Conservation (phyloP, 164 flowering plant species). For the Santalum album region DNA sequence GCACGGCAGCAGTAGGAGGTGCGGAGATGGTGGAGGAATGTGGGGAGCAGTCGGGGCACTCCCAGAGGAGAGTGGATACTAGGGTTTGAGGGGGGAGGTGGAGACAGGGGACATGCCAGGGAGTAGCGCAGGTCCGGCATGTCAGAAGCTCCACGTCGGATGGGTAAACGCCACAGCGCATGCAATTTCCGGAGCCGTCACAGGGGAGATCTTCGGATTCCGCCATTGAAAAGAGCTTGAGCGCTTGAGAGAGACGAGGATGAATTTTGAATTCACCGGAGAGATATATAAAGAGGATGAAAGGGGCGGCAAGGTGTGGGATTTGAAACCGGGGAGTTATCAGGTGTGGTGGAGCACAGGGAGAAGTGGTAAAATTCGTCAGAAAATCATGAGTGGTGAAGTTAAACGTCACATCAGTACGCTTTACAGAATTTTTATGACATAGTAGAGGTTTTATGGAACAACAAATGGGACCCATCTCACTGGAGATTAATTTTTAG, state of each 20-base stretch:
- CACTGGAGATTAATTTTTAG: too few species aligned
- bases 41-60: constrained; percentile 68
- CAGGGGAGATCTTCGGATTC: constrained; percentile 46
- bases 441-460: too few species aligned
- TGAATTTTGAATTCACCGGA: too few species aligned
- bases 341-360: too few species aligned
- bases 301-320: too few species aligned
- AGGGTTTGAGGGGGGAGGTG: constrained; percentile 30
- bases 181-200: constrained; percentile 73
- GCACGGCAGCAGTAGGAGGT: background rate
- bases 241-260: background rate
- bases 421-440: too few species aligned
- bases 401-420: too few species aligned
- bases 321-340: too few species aligned
- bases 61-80: constrained; percentile 38
- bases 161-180: constrained; percentile 53
- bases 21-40: background rate
- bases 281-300: too few species aligned
- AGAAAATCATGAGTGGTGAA: too few species aligned
- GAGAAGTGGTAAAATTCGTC: too few species aligned
- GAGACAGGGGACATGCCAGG: constrained; percentile 77
- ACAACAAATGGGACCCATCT: too few species aligned
- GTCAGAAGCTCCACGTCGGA: constrained; percentile 33
- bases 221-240: constrained; percentile 27
- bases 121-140: constrained; percentile 67